These are phyloP conservation scores for Hirsutella thompsonii DNA, from an alignment of 2,329 filamentous ascomycete genomes.

Conservation along the genomic window DNA sequence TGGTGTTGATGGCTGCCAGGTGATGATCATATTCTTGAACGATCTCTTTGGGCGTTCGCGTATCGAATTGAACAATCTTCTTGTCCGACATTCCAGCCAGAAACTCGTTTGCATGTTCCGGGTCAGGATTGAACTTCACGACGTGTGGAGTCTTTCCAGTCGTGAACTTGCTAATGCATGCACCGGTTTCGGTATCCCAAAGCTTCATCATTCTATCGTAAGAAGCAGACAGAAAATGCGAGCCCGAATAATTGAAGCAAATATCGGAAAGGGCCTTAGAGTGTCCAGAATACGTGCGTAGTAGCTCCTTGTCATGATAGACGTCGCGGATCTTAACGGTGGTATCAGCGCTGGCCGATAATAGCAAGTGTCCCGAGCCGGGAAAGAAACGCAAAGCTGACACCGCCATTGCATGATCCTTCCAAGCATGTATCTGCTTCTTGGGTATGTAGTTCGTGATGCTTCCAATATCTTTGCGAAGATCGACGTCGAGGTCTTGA, in stretches of 20 bases:
- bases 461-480: slow-evolving; percentile 69
- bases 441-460: slow-evolving; percentile 88
- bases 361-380: slow-evolving; percentile 69
- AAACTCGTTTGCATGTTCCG: slow-evolving; percentile 73
- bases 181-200: slow-evolving; percentile 94
- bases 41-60: slow-evolving; percentile 59
- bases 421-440: slow-evolving; percentile 86
- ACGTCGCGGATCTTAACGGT: slow-evolving; percentile 93
- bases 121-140: slow-evolving; percentile 78
- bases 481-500: slow-evolving; percentile 74
- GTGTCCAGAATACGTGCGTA: slow-evolving; percentile 87
- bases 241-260: slow-evolving; percentile 72
- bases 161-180: slow-evolving; percentile 77
- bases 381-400: slow-evolving; percentile 88
- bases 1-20: slow-evolving; percentile 92
- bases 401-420: slow-evolving; percentile 69
- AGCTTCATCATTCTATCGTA: slow-evolving; percentile 96
- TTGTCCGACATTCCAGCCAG: slow-evolving; percentile 96
- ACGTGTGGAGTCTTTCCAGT: slow-evolving; percentile 94
- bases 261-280: slow-evolving; percentile 82
- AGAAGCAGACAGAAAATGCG: slow-evolving; percentile 77
- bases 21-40: slow-evolving; percentile 99
- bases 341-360: slow-evolving; percentile 81
- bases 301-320: slow-evolving; percentile 76
- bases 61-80: slow-evolving; percentile 97